phyloP scores from a whole-genome alignment of 2,329 filamentous ascomycete genomes.

The Fusarium redolens region DNA sequence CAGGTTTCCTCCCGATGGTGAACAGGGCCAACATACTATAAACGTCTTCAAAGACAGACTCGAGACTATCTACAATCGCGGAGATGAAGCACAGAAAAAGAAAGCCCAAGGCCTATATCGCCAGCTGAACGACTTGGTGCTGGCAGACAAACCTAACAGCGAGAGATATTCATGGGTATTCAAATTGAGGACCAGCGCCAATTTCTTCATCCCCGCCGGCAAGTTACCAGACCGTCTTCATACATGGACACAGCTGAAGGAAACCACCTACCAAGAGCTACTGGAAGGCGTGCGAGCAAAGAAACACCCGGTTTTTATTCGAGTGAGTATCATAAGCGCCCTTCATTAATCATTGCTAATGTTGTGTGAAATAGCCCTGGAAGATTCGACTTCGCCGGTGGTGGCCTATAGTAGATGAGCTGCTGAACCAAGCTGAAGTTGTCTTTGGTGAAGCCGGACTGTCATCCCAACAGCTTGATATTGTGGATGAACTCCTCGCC shows the following conservation, averaged over 20 bases:
- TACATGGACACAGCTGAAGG: constrained; percentile 29
- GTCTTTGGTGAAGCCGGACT: constrained; percentile 17
- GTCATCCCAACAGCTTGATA: constrained; percentile 28
- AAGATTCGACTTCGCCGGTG: constrained; percentile 39
- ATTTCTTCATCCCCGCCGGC: constrained; percentile 18
- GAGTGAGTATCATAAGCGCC: constrained; percentile 26
- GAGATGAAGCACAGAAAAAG: constrained; percentile 6
- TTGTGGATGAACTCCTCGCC: constrained; percentile 35
- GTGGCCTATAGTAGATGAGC: constrained; percentile 30
- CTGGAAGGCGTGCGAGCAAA: constrained; percentile 10
- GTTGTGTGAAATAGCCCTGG: constrained; percentile 28
- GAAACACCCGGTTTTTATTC: constrained; percentile 31
- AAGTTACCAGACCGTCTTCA: constrained; percentile 22
- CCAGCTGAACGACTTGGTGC: constrained; percentile 6
- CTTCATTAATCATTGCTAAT: neutral
- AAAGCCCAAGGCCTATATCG: neutral
- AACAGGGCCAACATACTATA: constrained; percentile 13
- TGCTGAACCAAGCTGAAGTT: constrained; percentile 11
- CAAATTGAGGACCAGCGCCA: constrained; percentile 16
- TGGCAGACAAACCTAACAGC: neutral
- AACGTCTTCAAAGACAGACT: constrained; percentile 15
- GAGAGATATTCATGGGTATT: constrained; percentile 32
- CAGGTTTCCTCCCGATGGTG: constrained; percentile 26
- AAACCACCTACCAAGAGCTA: constrained; percentile 13
- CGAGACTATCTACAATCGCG: neutral